These are phyloP conservation scores for Dothideomycetidae sp. DNA, from an alignment of 2,329 filamentous ascomycete species.

Conservation along the genomic window DNA sequence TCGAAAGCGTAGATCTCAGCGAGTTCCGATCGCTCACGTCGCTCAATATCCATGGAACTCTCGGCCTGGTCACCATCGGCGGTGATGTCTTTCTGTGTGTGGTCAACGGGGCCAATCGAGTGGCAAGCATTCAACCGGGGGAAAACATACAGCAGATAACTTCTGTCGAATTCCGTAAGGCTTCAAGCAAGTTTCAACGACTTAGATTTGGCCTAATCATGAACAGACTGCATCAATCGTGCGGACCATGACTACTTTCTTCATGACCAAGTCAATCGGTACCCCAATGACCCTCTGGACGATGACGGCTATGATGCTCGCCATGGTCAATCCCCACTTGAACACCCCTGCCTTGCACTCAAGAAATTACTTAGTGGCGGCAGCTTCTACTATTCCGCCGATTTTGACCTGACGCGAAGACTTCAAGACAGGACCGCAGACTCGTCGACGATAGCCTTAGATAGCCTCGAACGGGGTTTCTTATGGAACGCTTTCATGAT, in stretches of 20 bases:
- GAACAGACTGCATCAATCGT: conserved; percentile 70
- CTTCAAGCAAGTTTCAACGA: conserved; percentile 6
- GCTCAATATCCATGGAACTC: conserved; percentile 65
- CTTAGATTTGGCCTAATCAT: conserved; percentile 9
- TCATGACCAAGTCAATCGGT: conserved; percentile 42
- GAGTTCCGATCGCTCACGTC: conserved; percentile 65
- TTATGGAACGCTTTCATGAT: conserved; percentile 99
- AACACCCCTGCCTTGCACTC: conserved; percentile 80
- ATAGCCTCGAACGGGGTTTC: conserved; percentile 83
- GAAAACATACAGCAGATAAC: conserved; percentile 82
- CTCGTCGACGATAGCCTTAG: conserved; percentile 64
- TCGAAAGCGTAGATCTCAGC: conserved; percentile 50
- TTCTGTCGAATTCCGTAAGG: conserved; percentile 65
- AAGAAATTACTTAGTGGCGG: conserved; percentile 87
- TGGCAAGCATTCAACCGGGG: conserved; percentile 69
- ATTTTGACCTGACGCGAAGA: conserved; percentile 90
- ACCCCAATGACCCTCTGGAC: conserved; percentile 38
- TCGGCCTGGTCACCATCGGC: conserved; percentile 73
- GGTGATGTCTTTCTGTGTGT: conserved; percentile 84
- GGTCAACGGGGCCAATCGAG: conserved; percentile 63
- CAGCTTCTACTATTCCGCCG: conserved; percentile 96
- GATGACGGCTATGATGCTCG: conserved; percentile 40
- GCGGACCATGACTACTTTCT: conserved; percentile 69
- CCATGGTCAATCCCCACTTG: conserved; percentile 43
- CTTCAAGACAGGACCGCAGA: conserved; percentile 57